Percentiles rank a stretch among this genome's conserved stretches.
Evolutionary conservation across 2,329 filamentous ascomycete genomes (phyloP).

Genomic region (Diplocarpon rosae): DNA sequence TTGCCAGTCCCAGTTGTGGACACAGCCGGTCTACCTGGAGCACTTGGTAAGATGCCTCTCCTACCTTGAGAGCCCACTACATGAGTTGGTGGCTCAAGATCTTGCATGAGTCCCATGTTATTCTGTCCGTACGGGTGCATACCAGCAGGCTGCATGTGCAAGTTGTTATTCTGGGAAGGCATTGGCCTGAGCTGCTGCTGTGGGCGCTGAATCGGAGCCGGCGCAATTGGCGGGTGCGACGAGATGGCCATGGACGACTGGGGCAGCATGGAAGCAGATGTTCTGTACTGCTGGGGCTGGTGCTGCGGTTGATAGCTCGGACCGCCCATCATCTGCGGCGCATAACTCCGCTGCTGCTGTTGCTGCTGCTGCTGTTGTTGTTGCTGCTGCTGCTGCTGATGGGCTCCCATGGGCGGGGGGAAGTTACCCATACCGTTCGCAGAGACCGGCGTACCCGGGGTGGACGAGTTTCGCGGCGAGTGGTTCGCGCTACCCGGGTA

Average conservation of each 20-base stretch:
- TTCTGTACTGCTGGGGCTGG: conserved; percentile 44
- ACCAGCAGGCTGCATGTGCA: conserved; percentile 42
- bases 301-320: conserved; percentile 21
- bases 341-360: conserved; percentile 17
- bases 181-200: conserved; percentile 55
- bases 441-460: conserved; percentile 49
- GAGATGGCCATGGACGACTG: conserved; percentile 55
- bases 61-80: conserved; percentile 92
- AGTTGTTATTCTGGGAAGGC: conserved; percentile 46
- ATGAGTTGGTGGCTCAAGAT: conserved; percentile 64
- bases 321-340: conserved; percentile 22
- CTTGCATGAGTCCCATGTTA: conserved; percentile 43
- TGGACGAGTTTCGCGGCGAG: conserved; percentile 51
- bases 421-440: conserved; percentile 43
- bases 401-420: conserved; percentile 41
- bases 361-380: conserved; percentile 10
- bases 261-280: conserved; percentile 51
- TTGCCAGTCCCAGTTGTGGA: conserved; percentile 60
- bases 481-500: conserved; percentile 42
- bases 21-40: conserved; percentile 73
- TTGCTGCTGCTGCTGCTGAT: conserved; percentile 21
- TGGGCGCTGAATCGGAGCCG: conserved; percentile 48
- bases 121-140: conserved; percentile 49
- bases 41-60: conserved; percentile 82
- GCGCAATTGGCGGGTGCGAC: conserved; percentile 65